Conservation (phyloP, 768 basidiomycete species). For the Auricularia sp. region DNA sequence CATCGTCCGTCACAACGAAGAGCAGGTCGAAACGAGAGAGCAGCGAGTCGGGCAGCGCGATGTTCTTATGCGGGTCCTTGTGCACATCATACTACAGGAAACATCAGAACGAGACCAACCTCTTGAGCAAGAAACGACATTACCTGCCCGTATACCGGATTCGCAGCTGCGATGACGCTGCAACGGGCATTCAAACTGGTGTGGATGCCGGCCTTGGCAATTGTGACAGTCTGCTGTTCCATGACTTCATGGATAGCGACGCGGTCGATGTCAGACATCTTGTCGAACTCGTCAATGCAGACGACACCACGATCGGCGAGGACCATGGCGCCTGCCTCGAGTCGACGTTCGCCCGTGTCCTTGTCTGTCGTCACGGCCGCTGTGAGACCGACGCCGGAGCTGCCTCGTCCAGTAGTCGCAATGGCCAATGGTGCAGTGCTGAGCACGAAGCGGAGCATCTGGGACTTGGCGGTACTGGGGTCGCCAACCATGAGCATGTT, state of each 20-base stretch:
- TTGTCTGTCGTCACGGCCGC: slow-evolving; percentile 97
- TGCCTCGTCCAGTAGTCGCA: slow-evolving; percentile 94
- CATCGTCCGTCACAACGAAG: slow-evolving; percentile 97
- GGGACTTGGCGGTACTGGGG: slow-evolving; percentile 96
- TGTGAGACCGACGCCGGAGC: slow-evolving; percentile 97
- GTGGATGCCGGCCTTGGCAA: slow-evolving; percentile 98
- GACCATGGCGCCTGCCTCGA: slow-evolving; percentile 99
- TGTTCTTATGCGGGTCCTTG: slow-evolving; percentile 98
- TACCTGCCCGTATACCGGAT: slow-evolving; percentile 96
- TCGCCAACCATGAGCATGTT: slow-evolving; percentile 99
- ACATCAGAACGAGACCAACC: slow-evolving; percentile 4
- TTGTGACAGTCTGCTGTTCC: slow-evolving; percentile 99
- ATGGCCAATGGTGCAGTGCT: slow-evolving; percentile 95
- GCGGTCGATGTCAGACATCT: slow-evolving; percentile 98
- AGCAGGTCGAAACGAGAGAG: slow-evolving; percentile 97
- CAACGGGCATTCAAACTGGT: slow-evolving; percentile 96
- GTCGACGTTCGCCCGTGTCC: slow-evolving; percentile 91
- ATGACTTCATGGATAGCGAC: slow-evolving; percentile 99
- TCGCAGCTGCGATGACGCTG: slow-evolving; percentile 95
- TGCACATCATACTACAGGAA: slow-evolving; percentile 85
- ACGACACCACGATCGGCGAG: slow-evolving; percentile 97
- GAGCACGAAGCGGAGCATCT: slow-evolving; percentile 90
- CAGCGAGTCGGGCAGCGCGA: slow-evolving; percentile 93
- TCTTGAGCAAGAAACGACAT: slow-evolving; percentile 13
- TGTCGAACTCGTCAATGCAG: slow-evolving; percentile 99